phyloP scores from a whole-genome alignment of 805 yeast species.

The Candida boleticola region DNA sequence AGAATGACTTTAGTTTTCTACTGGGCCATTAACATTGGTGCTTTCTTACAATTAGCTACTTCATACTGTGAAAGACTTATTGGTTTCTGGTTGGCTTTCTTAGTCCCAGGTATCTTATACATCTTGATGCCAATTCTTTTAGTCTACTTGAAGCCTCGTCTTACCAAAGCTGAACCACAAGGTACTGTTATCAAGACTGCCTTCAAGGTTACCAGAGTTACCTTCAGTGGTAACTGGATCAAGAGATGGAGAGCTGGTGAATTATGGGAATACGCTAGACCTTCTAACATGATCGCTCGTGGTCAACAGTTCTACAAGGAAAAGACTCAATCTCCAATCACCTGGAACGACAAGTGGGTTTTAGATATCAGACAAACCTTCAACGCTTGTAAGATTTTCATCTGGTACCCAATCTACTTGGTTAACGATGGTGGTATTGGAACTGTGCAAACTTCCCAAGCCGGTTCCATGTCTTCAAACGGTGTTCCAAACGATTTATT shows the following conservation, averaged over 20 bases:
- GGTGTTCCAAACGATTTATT: constrained; percentile 59
- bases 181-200: constrained; percentile 50
- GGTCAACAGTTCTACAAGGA: constrained; percentile 35
- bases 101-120: constrained; percentile 40
- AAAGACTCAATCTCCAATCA: constrained; percentile 26
- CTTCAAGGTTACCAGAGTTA: constrained; percentile 37
- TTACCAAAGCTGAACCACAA: constrained; percentile 32
- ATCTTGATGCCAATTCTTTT: constrained; percentile 30
- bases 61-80: constrained; percentile 49
- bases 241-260: constrained; percentile 36
- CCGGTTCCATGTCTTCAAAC: constrained; percentile 50
- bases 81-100: constrained; percentile 50
- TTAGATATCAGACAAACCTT: constrained; percentile 44
- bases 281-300: constrained; percentile 41
- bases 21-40: constrained; percentile 56
- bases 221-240: constrained; percentile 43
- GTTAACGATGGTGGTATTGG: constrained; percentile 51
- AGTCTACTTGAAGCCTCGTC: constrained; percentile 23
- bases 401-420: constrained; percentile 37
- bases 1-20: constrained; percentile 47
- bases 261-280: constrained; percentile 52
- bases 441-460: constrained; percentile 48
- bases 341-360: constrained; percentile 48
- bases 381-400: constrained; percentile 44
- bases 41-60: constrained; percentile 52